Evolutionary conservation across 2,329 filamentous ascomycete genomes (phyloP).

Genomic region (Aspergillus pseudoterreus): DNA sequence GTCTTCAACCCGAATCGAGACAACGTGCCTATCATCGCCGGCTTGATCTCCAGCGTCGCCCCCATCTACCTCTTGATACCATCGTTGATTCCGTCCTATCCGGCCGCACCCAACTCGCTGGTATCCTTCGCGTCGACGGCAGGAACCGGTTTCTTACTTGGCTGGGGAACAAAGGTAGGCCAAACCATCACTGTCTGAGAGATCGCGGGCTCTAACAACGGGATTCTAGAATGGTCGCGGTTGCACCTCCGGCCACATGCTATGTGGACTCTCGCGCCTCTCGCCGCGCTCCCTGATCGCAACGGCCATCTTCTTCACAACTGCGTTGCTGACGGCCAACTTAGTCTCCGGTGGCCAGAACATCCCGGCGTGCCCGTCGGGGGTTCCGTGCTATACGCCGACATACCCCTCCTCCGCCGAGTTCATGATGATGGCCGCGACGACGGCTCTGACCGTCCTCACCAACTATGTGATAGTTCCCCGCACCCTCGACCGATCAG

Average conservation of each 20-base stretch:
- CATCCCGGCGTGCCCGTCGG: conserved; percentile 37
- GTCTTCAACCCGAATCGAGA: conserved; percentile 40
- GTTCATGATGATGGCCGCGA: conserved; percentile 31
- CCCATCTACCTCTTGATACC: conserved; percentile 43
- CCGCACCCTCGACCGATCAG: conserved; percentile 23
- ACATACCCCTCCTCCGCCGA: conserved; percentile 39
- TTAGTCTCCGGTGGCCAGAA: conserved; percentile 30
- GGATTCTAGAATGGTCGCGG: conserved; percentile 42
- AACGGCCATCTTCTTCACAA: conserved; percentile 43
- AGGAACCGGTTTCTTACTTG: conserved; percentile 43
- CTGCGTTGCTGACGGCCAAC: conserved; percentile 43
- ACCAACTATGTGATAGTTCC: conserved; percentile 35
- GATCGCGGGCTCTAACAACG: not conserved
- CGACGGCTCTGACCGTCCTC: conserved; percentile 26
- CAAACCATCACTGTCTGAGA: not conserved
- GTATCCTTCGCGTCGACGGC: conserved; percentile 36
- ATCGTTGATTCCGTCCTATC: conserved; percentile 43
- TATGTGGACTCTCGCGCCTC: conserved; percentile 50
- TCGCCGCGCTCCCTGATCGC: conserved; percentile 49
- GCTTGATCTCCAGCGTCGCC: conserved; percentile 43
- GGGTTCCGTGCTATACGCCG: conserved; percentile 45
- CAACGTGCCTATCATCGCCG: conserved; percentile 44
- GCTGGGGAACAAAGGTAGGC: conserved; percentile 52
- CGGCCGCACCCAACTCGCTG: conserved; percentile 31
- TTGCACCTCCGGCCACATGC: conserved; percentile 56